Conservation (phyloP, 345 rosid species). For the Pistacia integerrima region DNA sequence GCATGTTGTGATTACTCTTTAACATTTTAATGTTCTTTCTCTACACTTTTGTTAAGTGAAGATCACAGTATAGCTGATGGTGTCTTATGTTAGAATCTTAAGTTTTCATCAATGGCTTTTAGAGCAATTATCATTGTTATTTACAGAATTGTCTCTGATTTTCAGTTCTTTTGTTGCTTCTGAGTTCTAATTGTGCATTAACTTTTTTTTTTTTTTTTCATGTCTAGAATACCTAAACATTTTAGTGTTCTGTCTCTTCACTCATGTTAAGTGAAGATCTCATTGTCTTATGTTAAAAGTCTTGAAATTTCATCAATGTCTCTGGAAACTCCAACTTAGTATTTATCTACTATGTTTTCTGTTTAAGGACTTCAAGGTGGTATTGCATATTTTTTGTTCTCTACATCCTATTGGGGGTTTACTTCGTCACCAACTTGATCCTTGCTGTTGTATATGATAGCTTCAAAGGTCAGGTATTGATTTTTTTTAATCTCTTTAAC, state of each 20-base stretch:
- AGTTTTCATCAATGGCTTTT: no score
- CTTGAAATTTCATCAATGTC: neutral
- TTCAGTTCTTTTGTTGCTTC: neutral
- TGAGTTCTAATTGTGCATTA: neutral
- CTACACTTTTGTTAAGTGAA: neutral
- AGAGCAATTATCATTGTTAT: no score
- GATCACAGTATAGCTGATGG: no score
- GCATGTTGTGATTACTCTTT: neutral
- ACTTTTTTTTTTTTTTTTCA: neutral
- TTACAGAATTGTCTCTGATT: neutral
- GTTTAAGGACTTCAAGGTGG: constrained; percentile 88
- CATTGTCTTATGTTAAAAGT: neutral
- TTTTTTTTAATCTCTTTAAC: constrained; percentile 10
- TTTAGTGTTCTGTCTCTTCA: neutral
- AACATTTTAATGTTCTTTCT: neutral
- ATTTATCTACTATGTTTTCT: constrained; percentile 7
- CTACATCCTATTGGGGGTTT: constrained; percentile 85
- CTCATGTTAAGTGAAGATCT: neutral
- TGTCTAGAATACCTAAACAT: neutral
- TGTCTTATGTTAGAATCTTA: no score
- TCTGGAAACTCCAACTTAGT: neutral
- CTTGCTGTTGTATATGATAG: constrained; percentile 98
- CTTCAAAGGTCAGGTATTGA: constrained; percentile 85
- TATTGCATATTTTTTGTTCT: constrained; percentile 74
- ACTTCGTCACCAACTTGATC: constrained; percentile 95